Conservation (phyloP, 768 basidiomycete species). For the Lentinula boryana region DNA sequence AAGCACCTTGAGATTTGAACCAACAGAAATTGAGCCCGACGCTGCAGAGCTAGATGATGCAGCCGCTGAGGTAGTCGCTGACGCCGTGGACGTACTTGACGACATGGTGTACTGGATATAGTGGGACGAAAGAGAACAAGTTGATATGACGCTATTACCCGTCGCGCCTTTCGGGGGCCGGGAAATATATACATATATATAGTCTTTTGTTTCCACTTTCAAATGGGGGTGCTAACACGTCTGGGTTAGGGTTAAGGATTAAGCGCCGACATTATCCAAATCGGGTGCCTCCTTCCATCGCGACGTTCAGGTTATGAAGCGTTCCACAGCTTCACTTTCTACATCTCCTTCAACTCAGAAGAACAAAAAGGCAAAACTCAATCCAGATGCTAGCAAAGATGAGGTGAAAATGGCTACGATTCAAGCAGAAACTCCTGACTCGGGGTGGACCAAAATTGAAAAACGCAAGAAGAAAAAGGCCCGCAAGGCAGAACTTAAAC, state of each 20-base stretch:
- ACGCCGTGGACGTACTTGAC: conserved; percentile 1
- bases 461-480: conserved; percentile 64
- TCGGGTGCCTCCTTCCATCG: not conserved
- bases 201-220: too few species aligned
- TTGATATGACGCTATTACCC: not conserved
- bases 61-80: conserved; percentile 6
- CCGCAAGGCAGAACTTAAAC: conserved; percentile 49
- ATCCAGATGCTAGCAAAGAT: conserved; percentile 10
- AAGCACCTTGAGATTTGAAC: conserved; percentile 48
- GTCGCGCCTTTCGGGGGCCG: not conserved
- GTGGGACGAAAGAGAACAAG: not conserved
- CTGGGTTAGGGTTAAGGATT: not conserved
- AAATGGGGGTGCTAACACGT: too few species aligned
- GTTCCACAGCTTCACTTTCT: conserved; percentile 18
- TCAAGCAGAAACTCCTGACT: conserved; percentile 9
- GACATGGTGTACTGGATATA: not conserved
- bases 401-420: not conserved
- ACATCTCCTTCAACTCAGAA: conserved; percentile 14
- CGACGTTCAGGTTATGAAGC: conserved; percentile 20
- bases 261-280: not conserved
- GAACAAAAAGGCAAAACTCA: conserved; percentile 34
- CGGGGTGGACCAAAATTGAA: conserved; percentile 66
- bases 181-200: too few species aligned
- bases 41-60: conserved; percentile 23
- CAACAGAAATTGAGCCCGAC: conserved; percentile 26